A percentile compares a stretch with the other conserved stretches of the same genome.
Evolutionary conservation across 495 filamentous ascomycete genomes (phyloP).

Genomic region (Ascodesmis nigricans): DNA sequence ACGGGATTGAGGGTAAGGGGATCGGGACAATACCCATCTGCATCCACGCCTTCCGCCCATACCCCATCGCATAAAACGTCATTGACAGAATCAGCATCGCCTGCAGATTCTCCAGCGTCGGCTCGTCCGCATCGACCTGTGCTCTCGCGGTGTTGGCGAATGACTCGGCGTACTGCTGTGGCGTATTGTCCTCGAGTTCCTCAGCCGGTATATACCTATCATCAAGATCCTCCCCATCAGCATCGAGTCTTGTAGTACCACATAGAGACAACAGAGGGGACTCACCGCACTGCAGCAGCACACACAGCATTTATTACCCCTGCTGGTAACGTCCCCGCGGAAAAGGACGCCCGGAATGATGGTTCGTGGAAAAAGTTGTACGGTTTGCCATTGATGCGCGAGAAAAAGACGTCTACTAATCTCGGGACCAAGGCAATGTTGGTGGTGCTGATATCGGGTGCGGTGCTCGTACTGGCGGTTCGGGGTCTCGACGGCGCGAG

Average conservation of each 20-base stretch:
- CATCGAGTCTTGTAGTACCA: background rate
- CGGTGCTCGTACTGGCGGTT: no score
- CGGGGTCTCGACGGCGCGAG: no score
- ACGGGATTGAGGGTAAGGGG: background rate
- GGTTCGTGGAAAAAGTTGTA: constrained; percentile 58
- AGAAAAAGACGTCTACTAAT: constrained; percentile 55
- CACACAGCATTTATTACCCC: constrained; percentile 48
- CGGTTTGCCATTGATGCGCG: constrained; percentile 53
- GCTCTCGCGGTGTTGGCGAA: constrained; percentile 42
- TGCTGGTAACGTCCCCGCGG: constrained; percentile 39
- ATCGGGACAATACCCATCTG: constrained; percentile 41
- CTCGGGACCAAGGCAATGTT: background rate
- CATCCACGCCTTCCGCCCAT: constrained; percentile 73
- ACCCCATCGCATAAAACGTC: constrained; percentile 52
- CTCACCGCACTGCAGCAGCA: constrained; percentile 46
- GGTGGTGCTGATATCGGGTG: no score
- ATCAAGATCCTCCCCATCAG: background rate
- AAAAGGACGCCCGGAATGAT: constrained; percentile 40
- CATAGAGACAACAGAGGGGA: constrained; percentile 2
- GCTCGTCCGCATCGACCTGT: constrained; percentile 56
- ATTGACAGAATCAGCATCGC: constrained; percentile 52
- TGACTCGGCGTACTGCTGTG: constrained; percentile 30
- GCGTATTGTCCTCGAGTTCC: background rate
- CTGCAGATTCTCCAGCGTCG: constrained; percentile 53
- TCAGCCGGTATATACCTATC: constrained; percentile 34